Evolutionary conservation across 75 land plant species (phyloP).

Genomic region (Cupressus sempervirens): DNA sequence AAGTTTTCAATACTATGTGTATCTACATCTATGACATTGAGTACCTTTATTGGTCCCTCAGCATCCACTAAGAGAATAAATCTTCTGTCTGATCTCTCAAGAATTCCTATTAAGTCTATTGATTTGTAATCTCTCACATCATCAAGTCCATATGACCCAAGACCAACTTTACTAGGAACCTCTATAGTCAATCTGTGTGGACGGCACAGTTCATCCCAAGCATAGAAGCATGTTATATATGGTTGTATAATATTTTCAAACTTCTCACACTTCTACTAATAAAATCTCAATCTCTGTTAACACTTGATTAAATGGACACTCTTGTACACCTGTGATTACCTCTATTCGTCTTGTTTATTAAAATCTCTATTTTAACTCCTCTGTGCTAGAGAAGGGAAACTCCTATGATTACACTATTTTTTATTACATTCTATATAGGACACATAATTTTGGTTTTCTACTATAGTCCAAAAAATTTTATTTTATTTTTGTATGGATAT

Average conservation of each 20-base stretch:
- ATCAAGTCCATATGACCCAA: constrained; percentile 77
- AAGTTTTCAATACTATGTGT: constrained; percentile 39
- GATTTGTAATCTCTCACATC: constrained; percentile 53
- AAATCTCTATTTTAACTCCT: too few relatives aligned
- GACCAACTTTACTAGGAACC: constrained; percentile 83
- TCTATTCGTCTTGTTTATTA: too few relatives aligned
- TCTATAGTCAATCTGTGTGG: constrained; percentile 87
- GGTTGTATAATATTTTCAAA: constrained; percentile 73
- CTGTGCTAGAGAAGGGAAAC: too few relatives aligned
- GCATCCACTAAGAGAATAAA: constrained; percentile 64
- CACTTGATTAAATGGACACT: too few relatives aligned
- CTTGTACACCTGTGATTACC: too few relatives aligned
- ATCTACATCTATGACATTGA: constrained; percentile 53
- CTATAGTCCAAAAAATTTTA: too few relatives aligned
- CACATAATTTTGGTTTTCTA: too few relatives aligned
- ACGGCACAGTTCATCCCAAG: constrained; percentile 97
- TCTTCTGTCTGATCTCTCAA: constrained; percentile 74
- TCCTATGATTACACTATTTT: too few relatives aligned
- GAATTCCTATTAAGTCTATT: constrained; percentile 41
- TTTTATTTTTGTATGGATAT: too few relatives aligned
- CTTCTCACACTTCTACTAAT: constrained; percentile 80
- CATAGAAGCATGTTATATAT: constrained; percentile 82
- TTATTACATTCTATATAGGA: too few relatives aligned
- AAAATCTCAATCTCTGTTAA: constrained; percentile 82
- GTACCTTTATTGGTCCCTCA: constrained; percentile 90